Evolutionary conservation across 1,284 basidiomycete genomes (phyloP), one percentile per base, ranked within the genome.

Genomic region (Cryptococcus wingfieldii): DNA sequence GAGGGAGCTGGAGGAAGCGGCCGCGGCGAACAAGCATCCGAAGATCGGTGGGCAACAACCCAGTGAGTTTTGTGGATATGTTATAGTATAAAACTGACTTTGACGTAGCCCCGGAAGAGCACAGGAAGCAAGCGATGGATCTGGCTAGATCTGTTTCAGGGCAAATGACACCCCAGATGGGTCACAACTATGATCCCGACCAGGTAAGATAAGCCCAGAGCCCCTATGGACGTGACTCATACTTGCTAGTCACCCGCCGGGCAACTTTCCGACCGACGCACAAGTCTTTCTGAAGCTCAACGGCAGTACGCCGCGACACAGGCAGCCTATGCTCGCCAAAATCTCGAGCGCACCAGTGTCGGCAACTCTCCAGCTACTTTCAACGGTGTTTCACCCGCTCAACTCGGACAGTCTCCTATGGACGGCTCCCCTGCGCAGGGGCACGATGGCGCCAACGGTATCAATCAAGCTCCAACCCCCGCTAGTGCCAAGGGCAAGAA

Each of bases 91-190:
- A 23, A 16, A 16, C 19, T 34, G 39, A 41, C 5, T 42, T n/a
- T 42, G 25, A 28, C 27, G 13, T 34, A 65, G 63, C 63, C 5
- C 63, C 63, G 4, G 63, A 65, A 38, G 63, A 65, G 6, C 64
- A 66, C 42, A 62, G 60, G 38, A 41, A 62, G 27, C 64, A 66
- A 50, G 64, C 62, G n/a, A 38, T 62, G 4, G 64, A 66, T 38
- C 34, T 66, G 41, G 64, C 64, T 14, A 54, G 52, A 19, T 46
- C 54, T 44, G 62, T 51, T 16, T 58, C 55, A 53, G 51, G 51
- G 9, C 58, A 60, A 25, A 47, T 60, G 18, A 46, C 44, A 3
- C 37, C 31, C 14, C 56, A 52, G n/a, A 51, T 47, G 28, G 54
- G 43, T 31, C 27, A 34, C 13, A 18, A 19, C 23, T 23, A 28